Base-by-base conservation (phyloP, 2,329 filamentous ascomycete genomes). In the Xylaria sp. region DNA sequence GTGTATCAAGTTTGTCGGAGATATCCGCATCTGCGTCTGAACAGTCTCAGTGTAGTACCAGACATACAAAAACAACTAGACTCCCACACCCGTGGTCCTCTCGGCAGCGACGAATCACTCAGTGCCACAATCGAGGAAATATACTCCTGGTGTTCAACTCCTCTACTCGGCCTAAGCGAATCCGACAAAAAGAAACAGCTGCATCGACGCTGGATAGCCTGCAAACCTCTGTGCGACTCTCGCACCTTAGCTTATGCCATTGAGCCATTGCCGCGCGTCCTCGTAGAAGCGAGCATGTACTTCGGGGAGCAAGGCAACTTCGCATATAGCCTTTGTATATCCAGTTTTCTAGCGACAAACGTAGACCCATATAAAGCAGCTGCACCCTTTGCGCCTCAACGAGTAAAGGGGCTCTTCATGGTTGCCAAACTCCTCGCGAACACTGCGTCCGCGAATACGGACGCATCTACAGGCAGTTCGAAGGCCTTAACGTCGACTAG, bases 351-450 rank as follows among this genome's bases (percentile, higher is more conserved):
- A 0, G 82, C 84, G 5, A 79, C 83, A 5, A 76, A 81, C 26
- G 81, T 83, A 71, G 84, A 89, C 38, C 84, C 87, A 0, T 85
- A 84, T 74, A 83, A 82, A 49, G 81, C 82, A 61, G 79, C 83
- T 13, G 81, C 84, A 64, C 84, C 86, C 0, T 88, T 87, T 72
- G 81, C 84, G 56, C 81, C 82, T 0, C 79, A 81, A 31, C 80
- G 88, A 28, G 79, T 87, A 33, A 87, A 86, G 73, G 82, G 83
- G 11, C 74, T 88, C 11, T 79, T 88, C 61, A 80, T 84, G 54
- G 78, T 89, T 17, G 84, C 84, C 53, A 86, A 86, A 69, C 78
- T 88, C 2, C 76, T 89, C 6, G 81, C 83, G 67, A 82, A 86
- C 66, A 85, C 85, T 0, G 83, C 83, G 0, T 80, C 59, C 7